Evolutionary conservation across 202 grass and related monocot species (phyloP), one percentile per base, ranked within the genome.

Genomic region (Dendrocalamus latiflorus): DNA sequence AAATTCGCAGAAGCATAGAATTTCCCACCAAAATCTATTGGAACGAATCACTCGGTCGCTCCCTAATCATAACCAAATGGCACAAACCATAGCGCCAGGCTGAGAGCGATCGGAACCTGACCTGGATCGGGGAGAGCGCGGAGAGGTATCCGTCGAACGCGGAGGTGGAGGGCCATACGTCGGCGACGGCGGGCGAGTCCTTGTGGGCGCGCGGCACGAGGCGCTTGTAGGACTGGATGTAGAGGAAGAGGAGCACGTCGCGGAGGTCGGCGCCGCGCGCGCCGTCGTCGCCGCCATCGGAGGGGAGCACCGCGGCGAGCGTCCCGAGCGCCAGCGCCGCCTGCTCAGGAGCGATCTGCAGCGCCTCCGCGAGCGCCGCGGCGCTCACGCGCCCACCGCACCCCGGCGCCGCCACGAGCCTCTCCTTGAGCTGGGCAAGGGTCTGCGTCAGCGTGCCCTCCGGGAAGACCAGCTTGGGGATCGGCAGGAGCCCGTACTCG

Each of bases 141-240:
- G 93, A 96, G 30, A 99, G 77, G 78, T 89, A 99, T 0, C 96
- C 96, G 38, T 99, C 96, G 83, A 99, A 99, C 6, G 96, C 96
- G 17, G 96, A 98, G 62, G 96, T 91, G 70, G 91, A 93, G 3
- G 96, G 96, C 96, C 96, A 98, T 18, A 99, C 93, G 80, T 99
- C 96, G 61, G 93, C 74, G 63, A 91, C 93, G 21, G 86, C 88
- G 9, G 88, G 78, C 8, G 96, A 99, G 80, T 98, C 95, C 83
- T 98, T 98, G 80, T 88, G 91, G 21, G 75, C 74, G 58, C 93
- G 91, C 39, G 93, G 89, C 22, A 99, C 83, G 55, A 99, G 86
- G 62, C 96, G 81, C 89, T 99, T 99, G 86, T 99, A 99, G 13
- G 91, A 91, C 59, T 99, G 96, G 64, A 96, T 94, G 79, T 89